Conservation (phyloP, 2,329 filamentous ascomycete genomes). For the Purpureocillium takamizusanense region DNA sequence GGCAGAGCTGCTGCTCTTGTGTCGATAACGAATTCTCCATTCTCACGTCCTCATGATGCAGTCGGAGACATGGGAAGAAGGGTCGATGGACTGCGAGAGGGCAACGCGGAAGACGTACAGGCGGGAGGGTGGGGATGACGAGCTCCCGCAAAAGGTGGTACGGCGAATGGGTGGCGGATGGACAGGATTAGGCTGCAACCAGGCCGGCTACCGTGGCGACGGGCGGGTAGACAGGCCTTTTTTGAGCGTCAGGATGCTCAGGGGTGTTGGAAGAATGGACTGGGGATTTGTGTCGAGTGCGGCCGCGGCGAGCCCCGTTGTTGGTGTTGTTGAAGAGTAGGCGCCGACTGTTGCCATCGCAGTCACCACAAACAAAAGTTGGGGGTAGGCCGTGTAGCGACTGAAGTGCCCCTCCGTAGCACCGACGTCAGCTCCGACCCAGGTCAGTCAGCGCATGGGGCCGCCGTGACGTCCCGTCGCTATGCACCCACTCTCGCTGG, state of each 20-base stretch:
- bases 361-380: too few relatives aligned
- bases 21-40: constrained; percentile 51
- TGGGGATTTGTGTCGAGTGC: neutral
- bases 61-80: constrained; percentile 1
- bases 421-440: constrained; percentile 3
- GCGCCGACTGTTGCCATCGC: neutral
- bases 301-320: neutral
- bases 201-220: too few relatives aligned
- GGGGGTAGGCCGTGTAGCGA: too few relatives aligned
- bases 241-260: too few relatives aligned
- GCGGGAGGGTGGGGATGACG: constrained; percentile 1
- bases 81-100: neutral
- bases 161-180: too few relatives aligned
- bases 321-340: neutral
- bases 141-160: too few relatives aligned
- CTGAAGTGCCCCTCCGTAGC: constrained; percentile 2
- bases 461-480: too few relatives aligned
- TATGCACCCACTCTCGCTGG: too few relatives aligned
- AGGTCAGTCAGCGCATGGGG: constrained; percentile 1
- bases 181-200: too few relatives aligned
- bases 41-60: constrained; percentile 19
- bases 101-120: too few relatives aligned
- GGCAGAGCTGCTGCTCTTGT: constrained; percentile 74
- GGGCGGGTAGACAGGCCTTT: too few relatives aligned
- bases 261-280: too few relatives aligned